Base-by-base conservation (phyloP, 768 basidiomycete genomes). In the Pleurotus eryngii region DNA sequence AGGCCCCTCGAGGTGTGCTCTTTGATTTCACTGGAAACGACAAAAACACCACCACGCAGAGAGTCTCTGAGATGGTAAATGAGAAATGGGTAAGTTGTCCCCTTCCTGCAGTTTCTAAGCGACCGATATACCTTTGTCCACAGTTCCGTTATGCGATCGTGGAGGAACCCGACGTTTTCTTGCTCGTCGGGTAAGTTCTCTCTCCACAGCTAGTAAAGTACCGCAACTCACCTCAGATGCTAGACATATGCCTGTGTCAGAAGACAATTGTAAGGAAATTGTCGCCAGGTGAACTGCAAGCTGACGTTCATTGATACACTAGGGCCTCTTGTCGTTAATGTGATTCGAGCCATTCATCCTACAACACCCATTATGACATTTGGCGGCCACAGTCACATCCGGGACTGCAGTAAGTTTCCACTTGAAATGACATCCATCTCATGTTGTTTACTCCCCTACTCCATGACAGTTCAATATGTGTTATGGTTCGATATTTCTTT, bases 111-210 rank as follows among this genome's bases (percentile, higher is more conserved):
- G 5, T 38, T 39, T 14, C 2, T 15, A 6, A n/a, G 27, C 30
- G 56, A 43, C 38, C 49, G 1, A 61, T 45, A 20, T 42, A 27
- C 43, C 17, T 27, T 38, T 18, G 53, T 4, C 49, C 2, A 27
- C 58, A 89, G 92, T 95, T 95, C 68, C 62, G 72, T 1, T 83
- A 89, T 15, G 91, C 88, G 1, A 92, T 95, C 59, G 70, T 76
- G 42, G 87, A 92, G 7, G 84, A 85, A 64, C 92, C 92, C 9
- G 91, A 94, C 68, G 75, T 91, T 60, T 96, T 95, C 74, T 64
- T 90, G 55, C 80, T 92, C 54, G 81, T 79, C 55, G 85, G 86
- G 87, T 84, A 53, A 6, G 39, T 46, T 22, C 54, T 54, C 42
- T 24, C 12, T 56, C 0, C 3, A 8, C 15, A n/a, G 1, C 18